Evolutionary conservation across 2,329 filamentous ascomycete species (phyloP), one percentile per base, ranked within the genome.

Genomic region (Microcyclospora tardicrescens): DNA sequence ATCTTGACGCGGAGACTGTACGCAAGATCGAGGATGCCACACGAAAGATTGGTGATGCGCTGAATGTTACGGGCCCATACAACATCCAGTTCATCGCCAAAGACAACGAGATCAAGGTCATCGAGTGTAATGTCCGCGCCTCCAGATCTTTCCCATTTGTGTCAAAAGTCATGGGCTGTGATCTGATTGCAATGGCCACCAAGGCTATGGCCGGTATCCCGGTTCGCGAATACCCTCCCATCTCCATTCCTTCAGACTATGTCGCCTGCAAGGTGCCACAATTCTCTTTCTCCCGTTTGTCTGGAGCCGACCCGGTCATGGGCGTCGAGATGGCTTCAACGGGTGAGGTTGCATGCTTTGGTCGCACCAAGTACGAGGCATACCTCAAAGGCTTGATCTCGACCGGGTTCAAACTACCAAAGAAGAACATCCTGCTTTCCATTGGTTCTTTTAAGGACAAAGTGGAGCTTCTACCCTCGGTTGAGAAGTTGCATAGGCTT

Each of bases 81-180:
- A 98, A 98, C 66, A 98, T 98, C 47, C 91, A 98, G 61, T 96
- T 98, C 68, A 98, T 98, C 55, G 91, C 91, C 54, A 96, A 96
- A 69, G 87, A 96, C 61, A 96, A 96, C 60, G 89, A 96, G 50
- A 96, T 98, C 71, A 96, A 96, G 71, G 91, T 98, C 49, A 98
- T 98, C 48, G 91, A 98, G 67, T 96, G 91, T 66, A 98, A 98
- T 56, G 91, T 96, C 43, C 81, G 91, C 46, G 91, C 91, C 12
- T 95, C 91, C 34, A 77, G 91, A 48, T 96, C 89, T 1, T 95
- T 95, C 72, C 91, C 91, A 44, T 98, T 98, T 58, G 87, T 96
- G 12, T 95, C 87, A 48, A 98, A 98, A 71, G 85, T 93, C 50
- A 96, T 94, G 84, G 87, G 87, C 37, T 84, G 95, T 37, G 89